Evolutionary conservation across 352 stramenopile species (phyloP).

Genomic region (Phytopythium vexans): DNA sequence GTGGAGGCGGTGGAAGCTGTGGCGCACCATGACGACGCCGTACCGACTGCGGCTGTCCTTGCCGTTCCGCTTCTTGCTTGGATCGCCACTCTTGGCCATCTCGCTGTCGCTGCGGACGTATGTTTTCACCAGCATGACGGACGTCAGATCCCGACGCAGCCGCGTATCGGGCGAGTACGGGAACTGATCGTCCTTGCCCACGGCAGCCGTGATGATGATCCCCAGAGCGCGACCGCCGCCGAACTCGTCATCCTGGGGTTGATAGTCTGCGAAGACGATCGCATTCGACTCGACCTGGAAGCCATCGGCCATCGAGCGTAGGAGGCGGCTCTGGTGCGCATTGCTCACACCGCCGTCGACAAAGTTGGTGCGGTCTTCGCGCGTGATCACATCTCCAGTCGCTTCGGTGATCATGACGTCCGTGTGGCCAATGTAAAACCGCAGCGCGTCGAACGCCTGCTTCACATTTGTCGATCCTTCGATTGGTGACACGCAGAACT

Average conservation of each 20-base stretch:
- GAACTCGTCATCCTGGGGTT: slow-evolving; percentile 19
- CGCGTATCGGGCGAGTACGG: slow-evolving; percentile 16
- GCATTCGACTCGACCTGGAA: slow-evolving; percentile 26
- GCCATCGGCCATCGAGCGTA: slow-evolving; percentile 16
- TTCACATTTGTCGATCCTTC: slow-evolving; percentile 13
- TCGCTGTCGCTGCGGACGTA: slow-evolving; percentile 10
- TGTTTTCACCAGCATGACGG: slow-evolving; percentile 20
- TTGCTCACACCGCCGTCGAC: background rate
- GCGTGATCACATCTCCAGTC: slow-evolving; percentile 26
- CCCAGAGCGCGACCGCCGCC: slow-evolving; percentile 17
- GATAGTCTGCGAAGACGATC: slow-evolving; percentile 20
- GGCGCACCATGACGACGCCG: slow-evolving; percentile 29
- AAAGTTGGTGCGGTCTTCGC: slow-evolving; percentile 13
- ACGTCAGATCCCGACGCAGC: slow-evolving; percentile 31
- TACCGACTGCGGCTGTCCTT: slow-evolving; percentile 1
- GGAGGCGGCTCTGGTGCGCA: slow-evolving; percentile 15
- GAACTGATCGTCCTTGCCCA: slow-evolving; percentile 34
- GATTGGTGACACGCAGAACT: slow-evolving; percentile 25
- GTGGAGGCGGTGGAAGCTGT: slow-evolving; percentile 35
- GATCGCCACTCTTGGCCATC: slow-evolving; percentile 2
- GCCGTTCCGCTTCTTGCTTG: slow-evolving; percentile 19
- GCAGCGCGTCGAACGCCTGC: slow-evolving; percentile 21
- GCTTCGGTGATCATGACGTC: slow-evolving; percentile 41
- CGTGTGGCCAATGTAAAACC: slow-evolving; percentile 28
- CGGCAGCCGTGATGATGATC: slow-evolving; percentile 20